phyloP scores from a whole-genome alignment of 78 protist species.

The Chrysochromulina parva region DNA sequence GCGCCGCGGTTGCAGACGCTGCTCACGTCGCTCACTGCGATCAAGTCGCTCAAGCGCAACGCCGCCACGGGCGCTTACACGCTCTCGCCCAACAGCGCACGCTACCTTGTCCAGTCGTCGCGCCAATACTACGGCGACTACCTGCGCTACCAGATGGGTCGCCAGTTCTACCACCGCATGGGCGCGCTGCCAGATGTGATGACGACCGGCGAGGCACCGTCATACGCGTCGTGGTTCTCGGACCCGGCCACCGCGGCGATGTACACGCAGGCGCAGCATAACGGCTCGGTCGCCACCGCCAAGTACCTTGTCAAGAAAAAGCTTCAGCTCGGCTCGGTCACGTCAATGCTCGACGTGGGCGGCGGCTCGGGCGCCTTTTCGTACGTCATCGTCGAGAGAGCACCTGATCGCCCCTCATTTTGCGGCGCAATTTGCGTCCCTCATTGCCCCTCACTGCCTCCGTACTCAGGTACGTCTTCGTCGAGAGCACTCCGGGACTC shows the following conservation, averaged over 20 bases:
- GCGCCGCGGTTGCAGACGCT: slow-evolving; percentile 47
- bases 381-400: background rate
- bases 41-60: background rate
- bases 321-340: background rate
- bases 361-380: slow-evolving; percentile 48
- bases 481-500: background rate
- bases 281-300: slow-evolving; percentile 48
- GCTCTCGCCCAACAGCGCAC: background rate
- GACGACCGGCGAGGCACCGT: slow-evolving; percentile 41
- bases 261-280: slow-evolving; percentile 49
- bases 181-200: slow-evolving; percentile 11
- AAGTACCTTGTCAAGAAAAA: slow-evolving; percentile 19
- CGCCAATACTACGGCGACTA: slow-evolving; percentile 44
- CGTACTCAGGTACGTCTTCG: no score
- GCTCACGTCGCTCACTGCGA: slow-evolving; percentile 21
- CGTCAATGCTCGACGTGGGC: slow-evolving; percentile 36
- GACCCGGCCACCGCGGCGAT: slow-evolving; percentile 27
- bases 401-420: background rate
- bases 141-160: slow-evolving; percentile 28
- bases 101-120: background rate
- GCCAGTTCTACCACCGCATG: slow-evolving; percentile 51
- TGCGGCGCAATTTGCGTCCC: no score
- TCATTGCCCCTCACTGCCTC: no score
- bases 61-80: background rate
- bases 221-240: slow-evolving; percentile 41